Evolutionary conservation across 208 protist genomes (phyloP).

Genomic region (Leishmania lainsoni): DNA sequence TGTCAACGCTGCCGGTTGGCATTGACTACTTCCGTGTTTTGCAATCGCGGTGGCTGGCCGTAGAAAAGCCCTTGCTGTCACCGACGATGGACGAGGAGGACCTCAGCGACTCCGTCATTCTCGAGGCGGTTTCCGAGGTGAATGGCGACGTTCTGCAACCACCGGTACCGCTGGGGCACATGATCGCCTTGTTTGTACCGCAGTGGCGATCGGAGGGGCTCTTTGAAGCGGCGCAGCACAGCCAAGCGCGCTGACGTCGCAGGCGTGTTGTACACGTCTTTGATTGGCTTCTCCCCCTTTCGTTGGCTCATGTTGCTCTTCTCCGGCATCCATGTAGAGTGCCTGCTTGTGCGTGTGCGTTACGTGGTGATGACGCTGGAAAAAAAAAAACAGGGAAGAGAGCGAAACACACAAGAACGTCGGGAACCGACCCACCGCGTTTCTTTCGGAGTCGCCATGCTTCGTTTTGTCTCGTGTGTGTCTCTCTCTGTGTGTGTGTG

Average conservation of each 20-base stretch:
- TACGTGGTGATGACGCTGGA: neutral
- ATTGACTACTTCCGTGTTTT: constrained; percentile 57
- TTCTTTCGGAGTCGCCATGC: neutral
- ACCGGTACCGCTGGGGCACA: constrained; percentile 65
- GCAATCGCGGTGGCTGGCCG: constrained; percentile 42
- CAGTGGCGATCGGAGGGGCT: constrained; percentile 71
- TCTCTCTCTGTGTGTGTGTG: no score
- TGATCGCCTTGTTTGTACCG: constrained; percentile 71
- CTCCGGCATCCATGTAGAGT: neutral
- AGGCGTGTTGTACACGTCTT: no score
- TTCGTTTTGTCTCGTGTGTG: neutral
- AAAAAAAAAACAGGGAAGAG: neutral
- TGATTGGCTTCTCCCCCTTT: neutral
- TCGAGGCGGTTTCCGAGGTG: constrained; percentile 41
- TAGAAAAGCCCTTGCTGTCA: constrained; percentile 17
- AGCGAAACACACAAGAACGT: no score
- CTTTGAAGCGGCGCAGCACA: constrained; percentile 42
- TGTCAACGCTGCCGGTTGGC: constrained; percentile 47
- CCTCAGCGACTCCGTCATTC: constrained; percentile 49
- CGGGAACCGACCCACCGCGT: no score
- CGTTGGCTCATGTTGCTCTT: neutral
- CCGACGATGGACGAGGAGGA: constrained; percentile 39
- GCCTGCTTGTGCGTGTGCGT: neutral
- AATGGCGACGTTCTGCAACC: constrained; percentile 42
- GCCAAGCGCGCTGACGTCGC: neutral